phyloP scores from a whole-genome alignment of 345 rosid species.

The Garcia nutans region DNA sequence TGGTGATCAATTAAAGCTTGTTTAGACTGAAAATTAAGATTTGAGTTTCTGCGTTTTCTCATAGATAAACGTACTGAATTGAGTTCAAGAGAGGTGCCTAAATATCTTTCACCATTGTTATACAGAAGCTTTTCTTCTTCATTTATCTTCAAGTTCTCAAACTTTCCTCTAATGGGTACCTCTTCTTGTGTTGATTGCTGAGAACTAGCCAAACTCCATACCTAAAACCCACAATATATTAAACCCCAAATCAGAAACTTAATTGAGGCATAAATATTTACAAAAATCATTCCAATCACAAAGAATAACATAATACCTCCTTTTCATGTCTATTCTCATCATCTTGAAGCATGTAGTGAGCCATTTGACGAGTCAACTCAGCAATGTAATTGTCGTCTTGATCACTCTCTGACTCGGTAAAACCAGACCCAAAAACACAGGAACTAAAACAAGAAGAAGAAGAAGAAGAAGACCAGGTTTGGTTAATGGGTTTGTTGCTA shows the following conservation, averaged over 20 bases:
- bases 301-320: neutral
- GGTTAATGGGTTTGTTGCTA: constrained; percentile 4
- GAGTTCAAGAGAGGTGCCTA: constrained; percentile 3
- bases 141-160: constrained; percentile 36
- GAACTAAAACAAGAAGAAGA: constrained; percentile 17
- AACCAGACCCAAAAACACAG: constrained; percentile 34
- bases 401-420: constrained; percentile 37
- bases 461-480: constrained; percentile 7
- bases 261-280: neutral
- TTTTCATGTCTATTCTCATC: constrained; percentile 27
- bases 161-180: constrained; percentile 17
- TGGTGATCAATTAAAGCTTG: constrained; percentile 59
- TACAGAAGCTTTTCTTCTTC: constrained; percentile 21
- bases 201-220: constrained; percentile 36
- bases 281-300: neutral
- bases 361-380: constrained; percentile 82
- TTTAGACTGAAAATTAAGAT: constrained; percentile 37
- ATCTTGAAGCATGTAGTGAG: constrained; percentile 61
- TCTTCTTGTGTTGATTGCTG: constrained; percentile 43
- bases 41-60: constrained; percentile 5
- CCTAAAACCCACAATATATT: constrained; percentile 21
- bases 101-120: constrained; percentile 9
- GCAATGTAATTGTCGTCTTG: constrained; percentile 56
- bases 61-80: constrained; percentile 6
- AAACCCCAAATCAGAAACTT: constrained; percentile 6